Evolutionary conservation across 2,329 filamentous ascomycete species (phyloP).

Genomic region (Penicillium sp.): DNA sequence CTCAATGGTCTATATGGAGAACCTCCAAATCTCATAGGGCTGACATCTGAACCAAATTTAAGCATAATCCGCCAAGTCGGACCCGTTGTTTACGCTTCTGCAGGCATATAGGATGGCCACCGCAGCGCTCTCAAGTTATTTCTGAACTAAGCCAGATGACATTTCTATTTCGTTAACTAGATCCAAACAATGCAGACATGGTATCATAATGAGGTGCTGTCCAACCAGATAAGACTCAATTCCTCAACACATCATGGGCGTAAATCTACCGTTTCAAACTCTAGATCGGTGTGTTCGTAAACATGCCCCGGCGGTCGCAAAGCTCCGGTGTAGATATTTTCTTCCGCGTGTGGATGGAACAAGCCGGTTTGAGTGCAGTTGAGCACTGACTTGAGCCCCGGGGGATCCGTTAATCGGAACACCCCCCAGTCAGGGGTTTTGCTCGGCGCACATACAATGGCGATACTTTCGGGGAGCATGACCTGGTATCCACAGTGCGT

Average conservation of each 20-base stretch:
- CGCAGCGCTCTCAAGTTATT: too few species aligned
- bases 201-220: slow-evolving; percentile 21
- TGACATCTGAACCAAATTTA: not conserved
- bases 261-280: slow-evolving; percentile 69
- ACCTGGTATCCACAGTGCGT: slow-evolving; percentile 94
- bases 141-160: not conserved
- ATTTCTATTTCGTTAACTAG: not conserved
- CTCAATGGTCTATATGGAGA: too few species aligned
- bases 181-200: slow-evolving; percentile 8
- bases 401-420: slow-evolving; percentile 90
- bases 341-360: slow-evolving; percentile 75
- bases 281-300: slow-evolving; percentile 65
- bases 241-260: slow-evolving; percentile 20
- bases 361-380: slow-evolving; percentile 74
- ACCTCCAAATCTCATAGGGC: not conserved
- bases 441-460: slow-evolving; percentile 90
- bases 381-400: slow-evolving; percentile 81
- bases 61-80: not conserved
- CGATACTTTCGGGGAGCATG: slow-evolving; percentile 94
- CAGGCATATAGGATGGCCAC: too few species aligned
- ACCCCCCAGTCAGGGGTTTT: slow-evolving; percentile 77
- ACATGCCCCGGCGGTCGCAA: slow-evolving; percentile 70
- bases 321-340: slow-evolving; percentile 77
- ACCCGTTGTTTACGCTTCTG: too few species aligned
- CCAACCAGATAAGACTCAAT: slow-evolving; percentile 1